These are phyloP conservation scores for Lindgomyces ingoldianus DNA, from an alignment of 495 filamentous ascomycete genomes.

Conservation along the genomic window DNA sequence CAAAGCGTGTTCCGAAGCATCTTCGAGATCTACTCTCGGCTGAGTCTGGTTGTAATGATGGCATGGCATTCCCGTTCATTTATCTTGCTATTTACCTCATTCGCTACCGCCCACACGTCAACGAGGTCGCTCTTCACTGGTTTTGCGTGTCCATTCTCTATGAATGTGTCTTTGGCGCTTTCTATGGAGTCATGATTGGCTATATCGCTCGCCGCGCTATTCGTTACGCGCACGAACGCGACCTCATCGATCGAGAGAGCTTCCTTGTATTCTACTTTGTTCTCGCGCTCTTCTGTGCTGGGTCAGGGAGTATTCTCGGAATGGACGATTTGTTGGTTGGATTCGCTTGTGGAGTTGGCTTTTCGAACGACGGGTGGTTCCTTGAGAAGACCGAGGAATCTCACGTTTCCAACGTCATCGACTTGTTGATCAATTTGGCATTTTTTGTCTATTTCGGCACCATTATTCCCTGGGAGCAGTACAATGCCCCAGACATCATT, in stretches of 20 bases:
- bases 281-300: slow-evolving; percentile 92
- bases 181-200: slow-evolving; percentile 86
- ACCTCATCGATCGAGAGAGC: slow-evolving; percentile 91
- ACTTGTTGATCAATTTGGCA: slow-evolving; percentile 92
- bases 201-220: slow-evolving; percentile 89
- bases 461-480: slow-evolving; percentile 93
- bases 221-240: slow-evolving; percentile 80
- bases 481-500: slow-evolving; percentile 63
- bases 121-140: slow-evolving; percentile 79
- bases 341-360: slow-evolving; percentile 92
- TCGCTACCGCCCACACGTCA: slow-evolving; percentile 67
- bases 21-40: slow-evolving; percentile 92
- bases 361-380: slow-evolving; percentile 99
- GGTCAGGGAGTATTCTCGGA: slow-evolving; percentile 87
- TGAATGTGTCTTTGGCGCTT: slow-evolving; percentile 89
- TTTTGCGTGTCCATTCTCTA: slow-evolving; percentile 89
- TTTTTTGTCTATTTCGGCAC: slow-evolving; percentile 98
- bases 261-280: slow-evolving; percentile 99
- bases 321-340: slow-evolving; percentile 96
- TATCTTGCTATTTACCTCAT: slow-evolving; percentile 90
- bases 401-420: slow-evolving; percentile 98
- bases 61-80: slow-evolving; percentile 99
- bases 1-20: slow-evolving; percentile 95
- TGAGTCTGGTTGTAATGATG: slow-evolving; percentile 98
- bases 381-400: slow-evolving; percentile 97